Percentiles rank a stretch among this genome's conserved stretches.
phyloP scores from a whole-genome alignment of 2,329 filamentous ascomycete species.

The Aspergillus sp. region DNA sequence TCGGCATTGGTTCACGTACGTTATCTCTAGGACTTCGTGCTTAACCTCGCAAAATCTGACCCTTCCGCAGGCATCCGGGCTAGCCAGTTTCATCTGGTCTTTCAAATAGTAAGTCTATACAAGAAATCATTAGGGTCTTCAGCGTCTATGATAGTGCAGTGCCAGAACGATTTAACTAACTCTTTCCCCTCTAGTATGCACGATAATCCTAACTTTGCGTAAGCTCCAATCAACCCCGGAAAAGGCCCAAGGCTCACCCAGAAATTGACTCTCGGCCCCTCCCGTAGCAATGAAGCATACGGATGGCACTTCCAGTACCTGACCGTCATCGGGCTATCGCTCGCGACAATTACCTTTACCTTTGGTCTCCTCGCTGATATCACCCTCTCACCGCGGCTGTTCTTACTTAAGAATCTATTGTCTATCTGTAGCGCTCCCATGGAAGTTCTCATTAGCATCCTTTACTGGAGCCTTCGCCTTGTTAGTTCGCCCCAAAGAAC shows the following conservation, averaged over 20 bases:
- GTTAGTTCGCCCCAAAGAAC: constrained; percentile 32
- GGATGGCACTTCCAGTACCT: constrained; percentile 68
- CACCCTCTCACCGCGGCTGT: constrained; percentile 52
- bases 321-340: constrained; percentile 60
- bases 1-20: constrained; percentile 47
- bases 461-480: constrained; percentile 61
- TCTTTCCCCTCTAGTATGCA: constrained; percentile 32
- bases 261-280: constrained; percentile 13
- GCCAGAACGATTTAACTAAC: constrained; percentile 3
- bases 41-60: background rate
- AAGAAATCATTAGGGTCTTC: background rate
- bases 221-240: constrained; percentile 14
- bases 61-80: constrained; percentile 34
- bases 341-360: constrained; percentile 57
- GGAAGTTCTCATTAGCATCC: constrained; percentile 58
- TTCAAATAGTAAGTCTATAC: constrained; percentile 44
- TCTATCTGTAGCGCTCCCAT: constrained; percentile 59
- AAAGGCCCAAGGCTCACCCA: background rate
- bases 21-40: background rate
- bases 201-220: constrained; percentile 45
- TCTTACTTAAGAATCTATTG: constrained; percentile 58
- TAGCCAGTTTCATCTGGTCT: constrained; percentile 45
- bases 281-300: constrained; percentile 55
- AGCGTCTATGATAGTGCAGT: background rate
- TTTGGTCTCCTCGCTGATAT: constrained; percentile 58